Evolutionary conservation across 805 yeast genomes (phyloP).

Genomic region (Starmerella geochares): DNA sequence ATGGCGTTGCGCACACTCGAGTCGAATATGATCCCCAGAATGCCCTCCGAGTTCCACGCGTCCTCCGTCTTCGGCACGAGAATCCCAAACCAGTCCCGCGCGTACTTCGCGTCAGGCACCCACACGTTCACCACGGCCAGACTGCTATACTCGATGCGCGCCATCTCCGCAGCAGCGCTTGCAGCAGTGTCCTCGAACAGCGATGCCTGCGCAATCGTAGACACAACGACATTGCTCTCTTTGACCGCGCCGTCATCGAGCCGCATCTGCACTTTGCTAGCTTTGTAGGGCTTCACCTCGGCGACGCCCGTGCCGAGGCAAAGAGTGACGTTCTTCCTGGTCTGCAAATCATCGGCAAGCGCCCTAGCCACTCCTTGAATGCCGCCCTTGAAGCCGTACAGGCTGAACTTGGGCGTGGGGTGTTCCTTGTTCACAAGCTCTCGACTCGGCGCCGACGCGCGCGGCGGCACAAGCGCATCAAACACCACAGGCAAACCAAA

Average conservation of each 20-base stretch:
- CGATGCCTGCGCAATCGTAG: slow-evolving; percentile 20
- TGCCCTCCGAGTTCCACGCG: slow-evolving; percentile 40
- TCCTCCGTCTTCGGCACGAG: slow-evolving; percentile 55
- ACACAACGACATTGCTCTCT: slow-evolving; percentile 18
- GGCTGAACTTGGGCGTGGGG: slow-evolving; percentile 17
- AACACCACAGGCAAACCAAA: slow-evolving; percentile 25
- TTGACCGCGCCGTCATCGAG: not conserved
- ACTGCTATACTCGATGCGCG: slow-evolving; percentile 42
- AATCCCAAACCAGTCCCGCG: slow-evolving; percentile 69
- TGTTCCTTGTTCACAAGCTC: slow-evolving; percentile 11
- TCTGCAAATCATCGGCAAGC: slow-evolving; percentile 23
- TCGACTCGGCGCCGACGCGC: not conserved
- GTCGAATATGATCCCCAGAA: slow-evolving; percentile 84
- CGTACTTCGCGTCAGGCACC: slow-evolving; percentile 36
- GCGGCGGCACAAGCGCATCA: slow-evolving; percentile 23
- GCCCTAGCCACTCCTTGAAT: slow-evolving; percentile 26
- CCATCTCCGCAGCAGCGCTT: slow-evolving; percentile 11
- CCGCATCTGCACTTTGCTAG: slow-evolving; percentile 8
- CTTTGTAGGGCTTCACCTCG: not conserved
- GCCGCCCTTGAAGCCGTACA: slow-evolving; percentile 27
- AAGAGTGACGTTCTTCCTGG: slow-evolving; percentile 23
- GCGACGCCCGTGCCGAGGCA: slow-evolving; percentile 17
- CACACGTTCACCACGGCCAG: slow-evolving; percentile 64
- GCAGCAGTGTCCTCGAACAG: slow-evolving; percentile 15
- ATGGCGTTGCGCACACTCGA: slow-evolving; percentile 62